Conservation (phyloP, 2,329 filamentous ascomycete genomes). For the Fusarium sp. region DNA sequence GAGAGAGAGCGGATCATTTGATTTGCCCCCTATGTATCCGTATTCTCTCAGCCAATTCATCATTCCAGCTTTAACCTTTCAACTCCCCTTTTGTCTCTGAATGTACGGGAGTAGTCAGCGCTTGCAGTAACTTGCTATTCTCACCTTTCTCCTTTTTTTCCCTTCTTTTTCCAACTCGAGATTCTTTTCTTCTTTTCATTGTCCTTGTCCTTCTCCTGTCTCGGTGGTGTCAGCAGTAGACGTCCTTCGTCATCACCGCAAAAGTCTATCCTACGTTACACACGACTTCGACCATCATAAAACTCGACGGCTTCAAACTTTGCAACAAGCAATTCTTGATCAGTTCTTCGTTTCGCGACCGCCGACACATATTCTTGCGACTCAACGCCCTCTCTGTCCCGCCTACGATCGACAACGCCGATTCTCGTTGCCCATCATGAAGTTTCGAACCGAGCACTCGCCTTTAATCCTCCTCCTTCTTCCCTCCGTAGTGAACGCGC, state of each 20-base stretch:
- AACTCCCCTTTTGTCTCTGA: conserved; percentile 31
- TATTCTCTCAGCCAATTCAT: no score
- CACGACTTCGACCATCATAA: conserved; percentile 28
- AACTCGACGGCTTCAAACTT: conserved; percentile 18
- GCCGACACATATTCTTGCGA: conserved; percentile 14
- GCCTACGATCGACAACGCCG: conserved; percentile 1
- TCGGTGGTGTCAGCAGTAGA: conserved; percentile 27
- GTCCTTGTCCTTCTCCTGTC: conserved; percentile 3
- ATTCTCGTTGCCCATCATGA: conserved; percentile 59
- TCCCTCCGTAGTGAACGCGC: conserved; percentile 61
- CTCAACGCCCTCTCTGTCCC: conserved; percentile 5
- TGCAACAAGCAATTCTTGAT: not conserved
- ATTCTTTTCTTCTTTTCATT: conserved; percentile 7
- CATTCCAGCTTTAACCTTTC: conserved; percentile 31
- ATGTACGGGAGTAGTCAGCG: conserved; percentile 7
- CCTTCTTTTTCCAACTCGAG: not conserved
- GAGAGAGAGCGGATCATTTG: conserved; percentile 32
- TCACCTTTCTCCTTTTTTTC: not conserved
- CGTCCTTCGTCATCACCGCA: conserved; percentile 11
- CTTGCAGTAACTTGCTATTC: conserved; percentile 4
- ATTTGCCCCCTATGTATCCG: conserved; percentile 28
- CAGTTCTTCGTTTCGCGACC: conserved; percentile 14
- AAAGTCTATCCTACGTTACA: conserved; percentile 38
- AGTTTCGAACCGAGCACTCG: conserved; percentile 62
- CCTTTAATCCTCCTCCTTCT: conserved; percentile 69